Evolutionary conservation across 1,284 basidiomycete genomes (phyloP).

Genomic region (Porodaedalea pini): DNA sequence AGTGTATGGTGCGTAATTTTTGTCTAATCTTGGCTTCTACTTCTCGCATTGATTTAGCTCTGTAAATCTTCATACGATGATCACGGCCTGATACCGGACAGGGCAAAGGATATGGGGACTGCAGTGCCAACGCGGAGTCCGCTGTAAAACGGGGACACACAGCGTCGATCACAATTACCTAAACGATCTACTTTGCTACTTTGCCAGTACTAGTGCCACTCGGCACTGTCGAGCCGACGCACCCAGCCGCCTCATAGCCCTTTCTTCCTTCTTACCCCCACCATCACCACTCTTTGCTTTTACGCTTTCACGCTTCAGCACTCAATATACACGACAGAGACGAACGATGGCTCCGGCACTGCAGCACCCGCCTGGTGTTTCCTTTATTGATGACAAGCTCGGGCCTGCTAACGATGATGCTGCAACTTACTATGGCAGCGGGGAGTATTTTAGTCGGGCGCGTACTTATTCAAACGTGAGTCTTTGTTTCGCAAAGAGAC

Average conservation of each 20-base stretch:
- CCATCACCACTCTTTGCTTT: not conserved
- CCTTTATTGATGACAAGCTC: conserved; percentile 62
- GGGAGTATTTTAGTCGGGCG: conserved; percentile 71
- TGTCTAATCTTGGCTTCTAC: too few species aligned
- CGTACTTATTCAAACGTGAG: conserved; percentile 82
- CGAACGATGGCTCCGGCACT: conserved; percentile 14
- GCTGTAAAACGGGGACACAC: too few species aligned
- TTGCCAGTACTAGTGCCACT: not conserved
- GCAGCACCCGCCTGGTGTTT: conserved; percentile 37
- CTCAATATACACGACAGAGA: not conserved
- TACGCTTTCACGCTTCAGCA: not conserved
- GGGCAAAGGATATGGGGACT: not conserved
- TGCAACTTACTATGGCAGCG: conserved; percentile 78
- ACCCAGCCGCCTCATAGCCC: too few species aligned
- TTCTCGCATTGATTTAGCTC: too few species aligned
- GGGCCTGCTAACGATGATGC: conserved; percentile 65
- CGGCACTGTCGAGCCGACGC: too few species aligned
- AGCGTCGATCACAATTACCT: not conserved
- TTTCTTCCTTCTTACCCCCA: conserved; percentile 1
- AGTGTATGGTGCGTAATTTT: too few species aligned
- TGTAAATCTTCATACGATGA: too few species aligned
- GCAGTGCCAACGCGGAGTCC: too few species aligned
- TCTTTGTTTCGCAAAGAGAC: conserved; percentile 22
- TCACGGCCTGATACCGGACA: not conserved
- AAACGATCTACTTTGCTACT: not conserved